phyloP scores from a whole-genome alignment of 176 grass and related monocot genomes.

The Aechmea fasciata region DNA sequence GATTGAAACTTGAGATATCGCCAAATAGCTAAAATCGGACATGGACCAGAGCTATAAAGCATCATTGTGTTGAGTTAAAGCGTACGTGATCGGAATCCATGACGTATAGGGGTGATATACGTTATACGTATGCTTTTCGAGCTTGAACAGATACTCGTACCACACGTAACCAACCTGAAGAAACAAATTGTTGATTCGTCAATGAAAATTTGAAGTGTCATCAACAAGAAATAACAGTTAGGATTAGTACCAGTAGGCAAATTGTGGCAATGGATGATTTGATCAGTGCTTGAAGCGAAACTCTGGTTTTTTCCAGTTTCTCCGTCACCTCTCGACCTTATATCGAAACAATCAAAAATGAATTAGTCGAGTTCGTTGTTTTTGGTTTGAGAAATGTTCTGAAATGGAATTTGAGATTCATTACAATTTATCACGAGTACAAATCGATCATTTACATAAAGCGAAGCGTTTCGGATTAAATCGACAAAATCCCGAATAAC shows the following conservation, averaged over 20 bases:
- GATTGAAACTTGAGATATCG: too few relatives aligned
- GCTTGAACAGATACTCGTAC: too few relatives aligned
- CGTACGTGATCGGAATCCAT: slow-evolving; percentile 24
- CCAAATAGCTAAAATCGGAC: too few relatives aligned
- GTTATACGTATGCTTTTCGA: too few relatives aligned
- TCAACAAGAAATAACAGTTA: neutral
- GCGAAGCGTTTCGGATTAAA: too few relatives aligned
- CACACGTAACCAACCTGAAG: too few relatives aligned
- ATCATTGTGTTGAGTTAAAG: neutral
- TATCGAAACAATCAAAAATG: neutral
- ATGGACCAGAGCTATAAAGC: neutral
- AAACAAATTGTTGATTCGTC: too few relatives aligned
- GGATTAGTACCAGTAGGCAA: slow-evolving; percentile 27
- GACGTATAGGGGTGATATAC: slow-evolving; percentile 28
- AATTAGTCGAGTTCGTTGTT: neutral
- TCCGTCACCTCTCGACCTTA: slow-evolving; percentile 45
- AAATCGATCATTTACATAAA: too few relatives aligned
- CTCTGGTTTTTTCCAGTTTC: slow-evolving; percentile 32
- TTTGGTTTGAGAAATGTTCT: too few relatives aligned
- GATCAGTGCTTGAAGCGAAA: slow-evolving; percentile 21
- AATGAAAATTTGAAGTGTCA: neutral
- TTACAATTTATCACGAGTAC: too few relatives aligned
- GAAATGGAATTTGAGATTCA: too few relatives aligned
- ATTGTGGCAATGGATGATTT: slow-evolving; percentile 30
- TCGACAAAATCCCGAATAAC: too few relatives aligned